A percentile compares a stretch with the other conserved stretches of the same genome.
Evolutionary conservation across 2,329 filamentous ascomycete genomes (phyloP).

Genomic region (Xylariaceae sp.): DNA sequence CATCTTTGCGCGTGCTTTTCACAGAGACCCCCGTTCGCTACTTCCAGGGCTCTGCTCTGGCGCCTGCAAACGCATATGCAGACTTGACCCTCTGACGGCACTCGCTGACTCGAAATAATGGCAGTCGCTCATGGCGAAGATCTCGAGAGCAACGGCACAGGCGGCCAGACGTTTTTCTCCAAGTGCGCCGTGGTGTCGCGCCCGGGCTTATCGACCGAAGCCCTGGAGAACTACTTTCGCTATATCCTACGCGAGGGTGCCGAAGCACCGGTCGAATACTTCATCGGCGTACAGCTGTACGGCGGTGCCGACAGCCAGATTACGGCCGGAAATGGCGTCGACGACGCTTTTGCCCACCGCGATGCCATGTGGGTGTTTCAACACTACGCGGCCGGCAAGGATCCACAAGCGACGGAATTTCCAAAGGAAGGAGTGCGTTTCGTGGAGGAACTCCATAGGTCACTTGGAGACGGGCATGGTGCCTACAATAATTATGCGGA

Average conservation of each 20-base stretch:
- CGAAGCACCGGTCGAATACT: conserved; percentile 27
- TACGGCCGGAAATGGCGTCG: conserved; percentile 5
- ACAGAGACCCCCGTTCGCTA: not conserved
- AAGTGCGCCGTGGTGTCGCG: conserved; percentile 33
- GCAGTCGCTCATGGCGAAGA: conserved; percentile 19
- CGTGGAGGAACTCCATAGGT: conserved; percentile 21
- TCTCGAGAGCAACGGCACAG: conserved; percentile 11
- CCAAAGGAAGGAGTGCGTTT: conserved; percentile 23
- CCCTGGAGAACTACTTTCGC: conserved; percentile 25
- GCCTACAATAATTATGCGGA: conserved; percentile 30
- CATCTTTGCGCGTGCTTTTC: not conserved
- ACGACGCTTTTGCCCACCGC: conserved; percentile 27
- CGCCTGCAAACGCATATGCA: not conserved
- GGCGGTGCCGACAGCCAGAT: conserved; percentile 34
- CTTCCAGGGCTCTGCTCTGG: not conserved
- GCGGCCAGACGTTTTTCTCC: conserved; percentile 32
- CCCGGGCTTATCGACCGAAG: conserved; percentile 23
- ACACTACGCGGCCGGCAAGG: conserved; percentile 24
- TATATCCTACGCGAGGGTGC: conserved; percentile 21
- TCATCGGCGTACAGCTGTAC: conserved; percentile 32
- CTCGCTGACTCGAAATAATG: not conserved
- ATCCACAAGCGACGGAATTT: conserved; percentile 10
- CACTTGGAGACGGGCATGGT: conserved; percentile 21
- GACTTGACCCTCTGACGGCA: not conserved
- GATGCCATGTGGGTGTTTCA: conserved; percentile 33